Percentiles rank a stretch among this genome's conserved stretches.
Evolutionary conservation across 371 early-diverging fungal species (phyloP).

Genomic region (Rhizoclosmatium hyalinum): DNA sequence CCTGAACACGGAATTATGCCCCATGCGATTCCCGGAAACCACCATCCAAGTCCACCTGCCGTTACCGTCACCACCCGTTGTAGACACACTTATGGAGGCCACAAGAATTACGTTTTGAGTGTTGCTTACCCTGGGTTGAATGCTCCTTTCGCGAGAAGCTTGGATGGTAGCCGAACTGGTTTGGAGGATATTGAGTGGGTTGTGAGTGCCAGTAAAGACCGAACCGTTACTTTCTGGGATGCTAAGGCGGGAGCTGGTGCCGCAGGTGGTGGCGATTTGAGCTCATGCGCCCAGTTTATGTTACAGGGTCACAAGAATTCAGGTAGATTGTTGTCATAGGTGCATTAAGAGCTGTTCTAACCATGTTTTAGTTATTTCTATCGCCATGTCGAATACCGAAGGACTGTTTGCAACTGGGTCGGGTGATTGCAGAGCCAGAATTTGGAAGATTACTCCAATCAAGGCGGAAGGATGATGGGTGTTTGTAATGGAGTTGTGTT

Average conservation of each 20-base stretch:
- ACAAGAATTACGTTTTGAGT: conserved; percentile 95
- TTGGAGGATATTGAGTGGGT: conserved; percentile 76
- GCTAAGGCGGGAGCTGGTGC: conserved; percentile 68
- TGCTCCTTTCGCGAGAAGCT: conserved; percentile 39
- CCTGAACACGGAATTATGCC: conserved; percentile 7
- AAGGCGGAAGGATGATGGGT: conserved; percentile 5
- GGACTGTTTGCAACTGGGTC: conserved; percentile 94
- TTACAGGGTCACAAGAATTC: conserved; percentile 98
- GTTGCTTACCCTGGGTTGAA: conserved; percentile 86
- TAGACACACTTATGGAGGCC: conserved; percentile 64
- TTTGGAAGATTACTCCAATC: conserved; percentile 68
- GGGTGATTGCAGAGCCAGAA: conserved; percentile 91
- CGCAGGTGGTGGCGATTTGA: conserved; percentile 32
- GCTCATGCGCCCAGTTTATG: conserved; percentile 74
- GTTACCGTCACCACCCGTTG: conserved; percentile 42
- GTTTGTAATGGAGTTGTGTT: background rate
- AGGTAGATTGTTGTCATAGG: conserved; percentile 52
- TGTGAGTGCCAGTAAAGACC: conserved; percentile 94
- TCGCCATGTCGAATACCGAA: conserved; percentile 83
- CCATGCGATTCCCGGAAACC: conserved; percentile 11
- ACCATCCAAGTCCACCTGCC: conserved; percentile 21
- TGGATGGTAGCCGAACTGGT: conserved; percentile 32
- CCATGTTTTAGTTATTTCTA: conserved; percentile 77
- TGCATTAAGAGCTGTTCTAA: background rate
- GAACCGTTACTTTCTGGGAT: conserved; percentile 96